Evolutionary conservation across 2,329 filamentous ascomycete genomes (phyloP), one percentile per base, ranked within the genome.

Genomic region (Diplocarpon rosae): DNA sequence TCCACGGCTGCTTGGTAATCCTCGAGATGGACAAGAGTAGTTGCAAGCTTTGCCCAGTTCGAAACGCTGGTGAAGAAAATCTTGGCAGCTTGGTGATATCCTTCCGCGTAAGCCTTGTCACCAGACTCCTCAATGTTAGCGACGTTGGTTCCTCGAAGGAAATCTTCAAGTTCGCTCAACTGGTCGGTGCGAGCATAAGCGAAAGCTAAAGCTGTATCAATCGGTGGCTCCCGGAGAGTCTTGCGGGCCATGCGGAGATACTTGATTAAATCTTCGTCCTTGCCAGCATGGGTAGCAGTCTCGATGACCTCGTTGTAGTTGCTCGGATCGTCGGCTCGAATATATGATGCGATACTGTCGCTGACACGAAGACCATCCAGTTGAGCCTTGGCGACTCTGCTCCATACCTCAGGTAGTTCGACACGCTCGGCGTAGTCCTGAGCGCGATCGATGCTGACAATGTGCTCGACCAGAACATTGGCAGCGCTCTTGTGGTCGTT

Each of bases 21-120:
- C 53, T 82, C 84, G 6, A 98, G 79, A 65, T 96, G 88, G n/a
- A 98, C 92, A 49, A 96, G 77, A 10, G 92, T 98, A 10, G 92
- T 96, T 12, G 92, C 89, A 58, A 98, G 80, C 73, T 98, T 98
- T 45, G 90, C 90, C 92, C 92, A 98, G 76, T 98, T 98, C 43
- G 92, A 98, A 63, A 98, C 94, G 69, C 86, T 96, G 45, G 80
- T 87, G 71, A 81, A 98, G 76, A 96, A 98, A 61, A 98, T 96
- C 78, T 98, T 98, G 53, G 92, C 87, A 35, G 92, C 92, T 71
- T 96, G 84, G 61, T 92, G 90, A 61, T 86, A 81, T 49, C 90
- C 90, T 68, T 98, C 92, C 52, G 81, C 84, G 56, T 95, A 96
- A 16, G 92, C 90, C 73, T 95, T 95, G 74, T 98, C 92, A 71